Conservation (phyloP, 768 basidiomycete genomes). For the Leccinum variicolor region DNA sequence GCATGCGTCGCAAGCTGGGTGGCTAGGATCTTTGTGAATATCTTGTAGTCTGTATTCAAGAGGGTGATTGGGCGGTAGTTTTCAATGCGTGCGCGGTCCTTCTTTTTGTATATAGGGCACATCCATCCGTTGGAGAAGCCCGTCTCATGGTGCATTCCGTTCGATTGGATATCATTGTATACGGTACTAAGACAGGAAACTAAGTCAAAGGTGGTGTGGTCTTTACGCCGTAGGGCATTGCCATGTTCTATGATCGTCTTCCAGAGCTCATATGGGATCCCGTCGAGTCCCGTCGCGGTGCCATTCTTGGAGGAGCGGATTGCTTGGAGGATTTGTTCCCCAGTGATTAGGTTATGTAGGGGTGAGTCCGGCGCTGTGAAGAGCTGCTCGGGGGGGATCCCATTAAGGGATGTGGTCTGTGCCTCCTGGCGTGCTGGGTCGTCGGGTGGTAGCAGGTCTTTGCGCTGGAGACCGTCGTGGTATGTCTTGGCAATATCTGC, state of each 20-base stretch:
- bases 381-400: background rate
- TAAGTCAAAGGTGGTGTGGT: background rate
- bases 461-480: conserved; percentile 22
- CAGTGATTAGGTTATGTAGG: conserved; percentile 28
- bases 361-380: background rate
- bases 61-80: conserved; percentile 37
- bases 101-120: background rate
- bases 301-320: background rate
- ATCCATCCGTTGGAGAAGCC: background rate
- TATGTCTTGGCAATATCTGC: conserved; percentile 21
- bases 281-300: background rate
- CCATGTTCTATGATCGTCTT: background rate
- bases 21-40: conserved; percentile 25
- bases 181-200: background rate
- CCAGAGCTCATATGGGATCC: background rate
- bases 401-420: fast-evolving
- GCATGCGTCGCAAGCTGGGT: conserved; percentile 13
- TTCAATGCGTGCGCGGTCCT: background rate
- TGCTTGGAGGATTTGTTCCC: background rate
- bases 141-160: background rate
- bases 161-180: background rate
- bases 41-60: conserved; percentile 34
- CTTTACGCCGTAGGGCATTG: too few species aligned
- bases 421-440: background rate
- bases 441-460: background rate